Conservation (phyloP, 2,329 filamentous ascomycete species). For the Cyclaneusma minus region DNA sequence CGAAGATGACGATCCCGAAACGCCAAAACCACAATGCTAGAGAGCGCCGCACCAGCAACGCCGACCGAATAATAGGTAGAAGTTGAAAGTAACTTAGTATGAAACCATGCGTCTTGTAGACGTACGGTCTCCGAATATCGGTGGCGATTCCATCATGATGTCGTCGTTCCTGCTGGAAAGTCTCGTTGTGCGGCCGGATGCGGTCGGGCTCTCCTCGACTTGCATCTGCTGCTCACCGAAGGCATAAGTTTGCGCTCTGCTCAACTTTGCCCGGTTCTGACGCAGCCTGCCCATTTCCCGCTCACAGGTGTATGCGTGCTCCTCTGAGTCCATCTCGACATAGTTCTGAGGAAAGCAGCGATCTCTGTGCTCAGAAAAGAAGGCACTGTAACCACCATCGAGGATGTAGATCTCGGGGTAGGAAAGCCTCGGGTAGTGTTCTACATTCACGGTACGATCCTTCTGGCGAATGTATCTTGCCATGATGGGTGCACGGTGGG, state of each 20-base stretch:
- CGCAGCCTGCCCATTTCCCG: constrained; percentile 88
- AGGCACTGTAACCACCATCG: constrained; percentile 88
- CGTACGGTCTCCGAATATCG: constrained; percentile 33
- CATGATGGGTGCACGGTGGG: constrained; percentile 90
- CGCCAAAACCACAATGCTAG: too few species aligned
- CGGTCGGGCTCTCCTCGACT: constrained; percentile 44
- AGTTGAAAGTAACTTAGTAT: constrained; percentile 32
- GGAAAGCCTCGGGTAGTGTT: constrained; percentile 75
- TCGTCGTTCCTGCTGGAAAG: constrained; percentile 7
- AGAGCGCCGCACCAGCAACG: too few species aligned
- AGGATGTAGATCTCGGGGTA: constrained; percentile 97
- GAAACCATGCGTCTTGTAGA: constrained; percentile 47
- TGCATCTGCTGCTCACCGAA: constrained; percentile 61
- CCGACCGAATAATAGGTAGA: too few species aligned
- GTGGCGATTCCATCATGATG: constrained; percentile 28
- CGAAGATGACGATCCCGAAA: too few species aligned
- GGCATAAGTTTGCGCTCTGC: constrained; percentile 83
- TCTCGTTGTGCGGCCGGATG: constrained; percentile 14
- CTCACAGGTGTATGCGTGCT: constrained; percentile 86
- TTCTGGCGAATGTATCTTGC: constrained; percentile 82
- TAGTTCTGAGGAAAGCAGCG: constrained; percentile 92
- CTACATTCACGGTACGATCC: constrained; percentile 73
- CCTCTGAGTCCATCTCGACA: constrained; percentile 87
- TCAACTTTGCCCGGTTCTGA: constrained; percentile 66
- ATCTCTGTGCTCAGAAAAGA: constrained; percentile 63